Evolutionary conservation across 2,329 filamentous ascomycete species (phyloP).

Genomic region (Raffaelea arxii): DNA sequence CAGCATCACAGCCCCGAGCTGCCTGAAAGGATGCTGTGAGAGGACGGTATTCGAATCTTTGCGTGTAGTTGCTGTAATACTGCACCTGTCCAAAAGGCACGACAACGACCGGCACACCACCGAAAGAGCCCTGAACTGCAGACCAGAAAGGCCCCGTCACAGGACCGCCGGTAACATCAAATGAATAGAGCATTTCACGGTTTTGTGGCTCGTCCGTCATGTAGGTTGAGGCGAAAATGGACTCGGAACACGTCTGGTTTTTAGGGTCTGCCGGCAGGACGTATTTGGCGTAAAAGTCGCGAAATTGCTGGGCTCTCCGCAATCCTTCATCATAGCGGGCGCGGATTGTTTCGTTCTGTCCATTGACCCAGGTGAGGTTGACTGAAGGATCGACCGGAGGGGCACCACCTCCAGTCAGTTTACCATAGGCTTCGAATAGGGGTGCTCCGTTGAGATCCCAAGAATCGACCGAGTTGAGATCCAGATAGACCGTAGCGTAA

Average conservation of each 20-base stretch:
- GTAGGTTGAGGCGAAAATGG: background rate
- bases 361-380: too few relatives aligned
- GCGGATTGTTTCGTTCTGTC: too few relatives aligned
- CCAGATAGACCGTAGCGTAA: too few relatives aligned
- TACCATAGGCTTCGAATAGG: too few relatives aligned
- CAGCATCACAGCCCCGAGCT: background rate
- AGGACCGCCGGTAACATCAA: background rate
- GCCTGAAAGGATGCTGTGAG: background rate
- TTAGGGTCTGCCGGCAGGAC: background rate
- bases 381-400: too few relatives aligned
- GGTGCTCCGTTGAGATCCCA: too few relatives aligned
- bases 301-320: too few relatives aligned
- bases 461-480: too few relatives aligned
- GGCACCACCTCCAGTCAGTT: too few relatives aligned
- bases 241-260: slow-evolving; percentile 1
- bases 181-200: background rate
- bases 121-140: background rate
- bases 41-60: background rate
- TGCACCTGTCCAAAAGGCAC: background rate
- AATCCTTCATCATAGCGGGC: too few relatives aligned
- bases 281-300: background rate
- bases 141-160: background rate
- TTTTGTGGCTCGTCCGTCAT: background rate
- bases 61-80: background rate
- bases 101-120: background rate